These are phyloP conservation scores for Naganishia sp. DNA, from an alignment of 1,284 basidiomycete species.

Conservation along the genomic window DNA sequence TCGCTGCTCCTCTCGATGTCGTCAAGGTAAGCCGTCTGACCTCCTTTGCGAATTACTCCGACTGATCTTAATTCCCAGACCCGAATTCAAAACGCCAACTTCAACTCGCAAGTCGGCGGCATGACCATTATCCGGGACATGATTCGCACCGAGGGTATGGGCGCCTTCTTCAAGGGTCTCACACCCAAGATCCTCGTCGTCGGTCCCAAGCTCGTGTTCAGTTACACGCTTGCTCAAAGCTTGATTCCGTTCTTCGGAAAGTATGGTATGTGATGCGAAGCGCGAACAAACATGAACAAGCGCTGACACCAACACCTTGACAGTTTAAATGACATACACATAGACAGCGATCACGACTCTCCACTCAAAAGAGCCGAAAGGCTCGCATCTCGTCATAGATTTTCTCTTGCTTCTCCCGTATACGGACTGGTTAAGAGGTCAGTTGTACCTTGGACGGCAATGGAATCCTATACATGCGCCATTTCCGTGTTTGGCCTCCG, in stretches of 20 bases:
- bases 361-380: slow-evolving; percentile 23
- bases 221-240: slow-evolving; percentile 93
- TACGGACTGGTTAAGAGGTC: background rate
- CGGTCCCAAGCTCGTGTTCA: slow-evolving; percentile 96
- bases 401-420: slow-evolving; percentile 2
- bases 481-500: background rate
- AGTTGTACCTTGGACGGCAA: slow-evolving; percentile 7
- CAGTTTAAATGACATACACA: slow-evolving; percentile 1
- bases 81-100: slow-evolving; percentile 97
- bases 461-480: background rate
- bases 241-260: slow-evolving; percentile 92
- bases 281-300: no score
- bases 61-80: slow-evolving; percentile 55
- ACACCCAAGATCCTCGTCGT: slow-evolving; percentile 97
- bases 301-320: background rate
- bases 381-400: slow-evolving; percentile 5
- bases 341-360: background rate
- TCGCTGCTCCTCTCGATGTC: slow-evolving; percentile 92
- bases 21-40: slow-evolving; percentile 63
- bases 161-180: slow-evolving; percentile 95
- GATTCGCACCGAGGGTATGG: slow-evolving; percentile 77
- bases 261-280: slow-evolving; percentile 58
- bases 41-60: background rate
- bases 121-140: slow-evolving; percentile 82
- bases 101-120: slow-evolving; percentile 85